A percentile compares a stretch with the other conserved stretches of the same genome.
Evolutionary conservation across 768 basidiomycete species (phyloP).

Genomic region (Mycena latifolia): DNA sequence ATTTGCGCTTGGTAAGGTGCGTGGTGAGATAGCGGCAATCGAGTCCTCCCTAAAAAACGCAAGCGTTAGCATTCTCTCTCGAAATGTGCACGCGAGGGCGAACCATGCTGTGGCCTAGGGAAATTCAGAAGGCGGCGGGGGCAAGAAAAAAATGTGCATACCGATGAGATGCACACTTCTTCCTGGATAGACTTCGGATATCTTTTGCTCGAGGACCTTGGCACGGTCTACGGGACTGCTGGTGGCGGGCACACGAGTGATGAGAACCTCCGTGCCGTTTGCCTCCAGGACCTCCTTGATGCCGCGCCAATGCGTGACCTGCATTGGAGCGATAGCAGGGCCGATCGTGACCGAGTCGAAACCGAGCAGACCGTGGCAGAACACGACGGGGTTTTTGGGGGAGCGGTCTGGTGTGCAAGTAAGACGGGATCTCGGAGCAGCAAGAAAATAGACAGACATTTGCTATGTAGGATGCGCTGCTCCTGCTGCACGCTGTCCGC

Average conservation of each 20-base stretch:
- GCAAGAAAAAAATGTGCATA: slow-evolving; percentile 40
- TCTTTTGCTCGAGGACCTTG: slow-evolving; percentile 86
- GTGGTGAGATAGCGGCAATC: slow-evolving; percentile 94
- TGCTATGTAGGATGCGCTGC: slow-evolving; percentile 59
- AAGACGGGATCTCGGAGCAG: background rate
- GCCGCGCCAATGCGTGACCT: slow-evolving; percentile 97
- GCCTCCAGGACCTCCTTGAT: slow-evolving; percentile 93
- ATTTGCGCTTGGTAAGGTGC: slow-evolving; percentile 77
- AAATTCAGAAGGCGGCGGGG: slow-evolving; percentile 13
- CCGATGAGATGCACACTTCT: slow-evolving; percentile 91
- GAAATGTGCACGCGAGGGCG: slow-evolving; percentile 25
- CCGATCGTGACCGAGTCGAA: slow-evolving; percentile 90
- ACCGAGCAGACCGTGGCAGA: slow-evolving; percentile 95
- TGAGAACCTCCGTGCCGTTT: slow-evolving; percentile 90
- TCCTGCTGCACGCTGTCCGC: slow-evolving; percentile 61
- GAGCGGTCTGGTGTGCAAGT: slow-evolving; percentile 67
- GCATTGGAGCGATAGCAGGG: slow-evolving; percentile 79
- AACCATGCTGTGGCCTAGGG: slow-evolving; percentile 83
- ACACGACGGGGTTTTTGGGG: slow-evolving; percentile 88
- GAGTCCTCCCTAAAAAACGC: slow-evolving; percentile 78
- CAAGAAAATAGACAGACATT: slow-evolving; percentile 62
- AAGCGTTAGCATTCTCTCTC: slow-evolving; percentile 22
- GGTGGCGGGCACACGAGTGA: slow-evolving; percentile 94
- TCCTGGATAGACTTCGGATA: slow-evolving; percentile 85
- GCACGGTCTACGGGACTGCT: slow-evolving; percentile 91